Evolutionary conservation across 2,329 filamentous ascomycete genomes (phyloP).

Genomic region (Aspergillus hiratsukae): DNA sequence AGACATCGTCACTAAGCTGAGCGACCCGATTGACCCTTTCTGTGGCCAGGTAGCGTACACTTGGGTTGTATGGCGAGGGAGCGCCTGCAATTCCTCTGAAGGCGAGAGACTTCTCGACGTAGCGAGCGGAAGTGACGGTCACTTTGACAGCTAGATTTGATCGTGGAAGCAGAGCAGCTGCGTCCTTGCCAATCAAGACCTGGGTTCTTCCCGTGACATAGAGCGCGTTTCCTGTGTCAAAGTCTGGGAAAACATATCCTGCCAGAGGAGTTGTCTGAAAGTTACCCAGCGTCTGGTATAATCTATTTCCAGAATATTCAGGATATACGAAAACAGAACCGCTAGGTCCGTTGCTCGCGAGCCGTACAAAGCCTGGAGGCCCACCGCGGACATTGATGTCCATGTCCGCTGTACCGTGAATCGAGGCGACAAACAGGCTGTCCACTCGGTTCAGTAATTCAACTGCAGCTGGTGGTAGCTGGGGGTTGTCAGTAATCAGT

Average conservation of each 20-base stretch:
- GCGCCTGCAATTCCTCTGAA: slow-evolving; percentile 61
- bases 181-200: slow-evolving; percentile 61
- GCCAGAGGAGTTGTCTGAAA: slow-evolving; percentile 61
- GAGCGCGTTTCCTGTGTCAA: slow-evolving; percentile 65
- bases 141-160: slow-evolving; percentile 71
- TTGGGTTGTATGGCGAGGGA: slow-evolving; percentile 74
- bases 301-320: slow-evolving; percentile 77
- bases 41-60: slow-evolving; percentile 58
- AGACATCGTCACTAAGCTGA: slow-evolving; percentile 10
- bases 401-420: slow-evolving; percentile 61
- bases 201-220: slow-evolving; percentile 68
- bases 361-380: slow-evolving; percentile 65
- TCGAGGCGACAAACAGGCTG: slow-evolving; percentile 72
- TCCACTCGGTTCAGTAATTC: slow-evolving; percentile 62
- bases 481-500: slow-evolving; percentile 45
- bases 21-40: slow-evolving; percentile 45
- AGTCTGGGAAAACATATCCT: slow-evolving; percentile 70
- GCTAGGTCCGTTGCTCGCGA: slow-evolving; percentile 52
- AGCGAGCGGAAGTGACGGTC: slow-evolving; percentile 55
- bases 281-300: slow-evolving; percentile 83
- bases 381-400: slow-evolving; percentile 81
- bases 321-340: slow-evolving; percentile 63
- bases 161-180: slow-evolving; percentile 59
- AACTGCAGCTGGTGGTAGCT: slow-evolving; percentile 52
- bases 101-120: slow-evolving; percentile 61